These are phyloP conservation scores for Corynespora cassiicola DNA, from an alignment of 2,329 filamentous ascomycete species.

Conservation along the genomic window DNA sequence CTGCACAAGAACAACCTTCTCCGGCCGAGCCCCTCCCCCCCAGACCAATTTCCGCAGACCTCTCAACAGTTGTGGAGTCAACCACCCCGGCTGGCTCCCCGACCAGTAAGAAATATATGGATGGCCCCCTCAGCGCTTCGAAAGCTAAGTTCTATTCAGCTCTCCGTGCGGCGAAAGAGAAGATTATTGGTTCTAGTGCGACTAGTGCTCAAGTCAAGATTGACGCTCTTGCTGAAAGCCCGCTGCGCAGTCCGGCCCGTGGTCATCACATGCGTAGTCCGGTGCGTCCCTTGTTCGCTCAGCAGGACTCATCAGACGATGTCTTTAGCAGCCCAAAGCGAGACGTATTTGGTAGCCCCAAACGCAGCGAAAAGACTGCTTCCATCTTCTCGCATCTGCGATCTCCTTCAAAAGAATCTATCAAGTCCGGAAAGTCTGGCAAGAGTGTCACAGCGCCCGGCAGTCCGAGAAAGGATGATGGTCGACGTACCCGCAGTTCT, in stretches of 20 bases:
- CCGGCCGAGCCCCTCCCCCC: slow-evolving; percentile 53
- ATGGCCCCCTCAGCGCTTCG: slow-evolving; percentile 87
- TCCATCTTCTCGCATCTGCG: slow-evolving; percentile 43
- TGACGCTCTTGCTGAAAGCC: slow-evolving; percentile 55
- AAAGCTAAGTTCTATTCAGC: slow-evolving; percentile 94
- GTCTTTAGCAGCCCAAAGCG: slow-evolving; percentile 41
- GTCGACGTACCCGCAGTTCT: slow-evolving; percentile 63
- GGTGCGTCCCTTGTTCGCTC: slow-evolving; percentile 29
- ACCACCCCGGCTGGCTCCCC: slow-evolving; percentile 67
- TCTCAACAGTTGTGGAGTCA: slow-evolving; percentile 49
- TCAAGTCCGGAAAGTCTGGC: slow-evolving; percentile 34
- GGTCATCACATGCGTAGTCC: no score
- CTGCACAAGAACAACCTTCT: slow-evolving; percentile 55
- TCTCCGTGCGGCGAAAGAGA: slow-evolving; percentile 82
- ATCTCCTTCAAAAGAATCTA: slow-evolving; percentile 43
- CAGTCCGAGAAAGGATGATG: slow-evolving; percentile 43
- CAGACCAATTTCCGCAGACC: slow-evolving; percentile 51
- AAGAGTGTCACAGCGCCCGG: slow-evolving; percentile 28
- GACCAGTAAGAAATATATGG: slow-evolving; percentile 59
- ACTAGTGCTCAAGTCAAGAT: slow-evolving; percentile 65
- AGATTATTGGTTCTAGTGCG: slow-evolving; percentile 77
- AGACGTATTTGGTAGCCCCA: slow-evolving; percentile 43
- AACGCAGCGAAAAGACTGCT: slow-evolving; percentile 35
- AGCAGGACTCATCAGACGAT: slow-evolving; percentile 38
- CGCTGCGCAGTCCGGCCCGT: no score